phyloP scores from a whole-genome alignment of 2,329 filamentous ascomycete species.

The Exophiala xenobiotica region DNA sequence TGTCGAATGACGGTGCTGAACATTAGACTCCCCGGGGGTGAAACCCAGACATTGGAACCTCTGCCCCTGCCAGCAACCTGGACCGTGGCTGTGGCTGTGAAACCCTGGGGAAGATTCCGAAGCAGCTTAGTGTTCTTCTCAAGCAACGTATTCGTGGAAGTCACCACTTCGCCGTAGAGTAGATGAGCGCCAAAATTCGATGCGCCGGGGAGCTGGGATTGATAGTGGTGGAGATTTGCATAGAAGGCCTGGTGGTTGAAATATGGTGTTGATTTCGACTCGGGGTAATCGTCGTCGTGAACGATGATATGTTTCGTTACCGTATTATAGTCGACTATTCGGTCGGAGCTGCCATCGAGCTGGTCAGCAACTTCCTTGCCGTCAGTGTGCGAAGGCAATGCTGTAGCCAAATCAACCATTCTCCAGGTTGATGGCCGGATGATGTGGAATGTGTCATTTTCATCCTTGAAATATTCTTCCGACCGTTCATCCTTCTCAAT shows the following conservation, averaged over 20 bases:
- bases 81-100: slow-evolving; percentile 81
- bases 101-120: slow-evolving; percentile 74
- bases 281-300: slow-evolving; percentile 67
- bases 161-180: slow-evolving; percentile 87
- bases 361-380: slow-evolving; percentile 36
- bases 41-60: slow-evolving; percentile 92
- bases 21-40: slow-evolving; percentile 79
- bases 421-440: slow-evolving; percentile 65
- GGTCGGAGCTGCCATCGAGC: slow-evolving; percentile 44
- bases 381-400: slow-evolving; percentile 44
- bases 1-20: slow-evolving; percentile 89
- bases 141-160: slow-evolving; percentile 88
- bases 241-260: slow-evolving; percentile 85
- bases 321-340: slow-evolving; percentile 71
- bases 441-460: slow-evolving; percentile 79
- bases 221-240: slow-evolving; percentile 67
- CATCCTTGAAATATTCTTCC: slow-evolving; percentile 72
- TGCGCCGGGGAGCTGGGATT: slow-evolving; percentile 43
- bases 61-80: slow-evolving; percentile 86
- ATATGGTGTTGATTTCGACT: slow-evolving; percentile 71
- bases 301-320: slow-evolving; percentile 72
- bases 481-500: slow-evolving; percentile 65
- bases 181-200: slow-evolving; percentile 71
- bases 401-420: slow-evolving; percentile 55
- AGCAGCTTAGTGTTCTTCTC: slow-evolving; percentile 88